Evolutionary conservation across 768 basidiomycete genomes (phyloP), one percentile per base, ranked within the genome.

Genomic region (Candolleomyces efflorescens): DNA sequence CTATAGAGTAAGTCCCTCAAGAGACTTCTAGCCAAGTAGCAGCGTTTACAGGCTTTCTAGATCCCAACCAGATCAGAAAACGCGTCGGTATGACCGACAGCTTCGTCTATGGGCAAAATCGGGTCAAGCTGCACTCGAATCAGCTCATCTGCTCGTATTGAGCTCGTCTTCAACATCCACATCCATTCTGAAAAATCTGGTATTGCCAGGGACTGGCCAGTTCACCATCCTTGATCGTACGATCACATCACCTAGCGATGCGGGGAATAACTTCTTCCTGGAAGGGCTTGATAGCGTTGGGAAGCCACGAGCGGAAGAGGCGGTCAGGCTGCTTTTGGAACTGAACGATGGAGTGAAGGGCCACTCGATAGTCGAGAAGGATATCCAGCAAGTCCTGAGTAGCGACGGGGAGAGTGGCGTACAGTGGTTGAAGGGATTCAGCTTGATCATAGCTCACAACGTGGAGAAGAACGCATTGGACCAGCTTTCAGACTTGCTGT

Each of bases 231-330:
- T 97, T 59, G 94, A 95, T 66, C 73, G 81, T 22, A 68, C 71
- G 2, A 55, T 69, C 39, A 87, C 87, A 26, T 78, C 85, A 0
- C 78, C 84, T 1, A 82, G 85, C 56, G 95, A 98, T 64, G 86
- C 93, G 0, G 94, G 94, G 0, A 92, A 94, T 78, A 98, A 98
- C 75, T 99, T 99, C 77, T 99, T 98, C 75, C 78, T 99, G 23
- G 83, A 89, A 41, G 89, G 85, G 0, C 71, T 73, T 3, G 73
- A 82, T n/a, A 90, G 87, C 64, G 78, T 98, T 46, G 93, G 92
- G 5, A 88, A 86, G 69, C 78, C 79, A 55, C 84, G 92, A 36
- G 93, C 96, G 0, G 69, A 82, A 51, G 92, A 98, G 68, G 86
- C 88, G 1, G 90, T 91, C 17, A 77, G 81, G 17, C 78, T 89